Conservation (phyloP, 208 protist species). For the Trichomonas vaginalis region DNA sequence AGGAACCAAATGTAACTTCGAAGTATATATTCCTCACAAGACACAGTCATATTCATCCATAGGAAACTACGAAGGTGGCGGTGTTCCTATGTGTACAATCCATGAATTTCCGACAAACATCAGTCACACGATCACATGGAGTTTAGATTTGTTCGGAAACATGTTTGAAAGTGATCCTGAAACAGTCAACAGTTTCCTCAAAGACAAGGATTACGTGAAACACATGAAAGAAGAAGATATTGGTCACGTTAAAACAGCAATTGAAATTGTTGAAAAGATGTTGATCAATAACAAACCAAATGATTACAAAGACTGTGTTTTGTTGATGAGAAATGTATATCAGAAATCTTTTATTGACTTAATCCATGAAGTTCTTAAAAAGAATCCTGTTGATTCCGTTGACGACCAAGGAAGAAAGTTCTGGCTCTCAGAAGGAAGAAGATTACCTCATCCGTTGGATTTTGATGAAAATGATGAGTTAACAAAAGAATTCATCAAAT, state of each 20-base stretch:
- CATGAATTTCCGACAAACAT: slow-evolving; percentile 96
- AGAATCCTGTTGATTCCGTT: slow-evolving; percentile 83
- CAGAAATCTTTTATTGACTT: slow-evolving; percentile 76
- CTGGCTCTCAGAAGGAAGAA: not conserved
- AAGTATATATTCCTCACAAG: slow-evolving; percentile 75
- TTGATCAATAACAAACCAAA: slow-evolving; percentile 50
- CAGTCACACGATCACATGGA: slow-evolving; percentile 43
- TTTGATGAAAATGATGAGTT: slow-evolving; percentile 16
- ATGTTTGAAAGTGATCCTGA: slow-evolving; percentile 40
- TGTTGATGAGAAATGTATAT: slow-evolving; percentile 70
- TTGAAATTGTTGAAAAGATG: slow-evolving; percentile 54
- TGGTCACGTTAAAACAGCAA: slow-evolving; percentile 43
- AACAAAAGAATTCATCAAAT: slow-evolving; percentile 22
- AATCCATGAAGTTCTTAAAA: slow-evolving; percentile 84
- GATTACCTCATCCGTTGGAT: not conserved
- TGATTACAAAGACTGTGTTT: slow-evolving; percentile 71
- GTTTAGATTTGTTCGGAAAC: slow-evolving; percentile 51
- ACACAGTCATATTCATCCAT: slow-evolving; percentile 88
- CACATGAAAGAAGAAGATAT: slow-evolving; percentile 51
- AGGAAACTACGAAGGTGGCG: slow-evolving; percentile 86
- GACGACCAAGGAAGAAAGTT: slow-evolving; percentile 33
- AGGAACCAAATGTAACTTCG: slow-evolving; percentile 85
- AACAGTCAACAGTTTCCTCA: not conserved
- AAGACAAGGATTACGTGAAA: slow-evolving; percentile 26
- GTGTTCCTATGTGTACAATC: slow-evolving; percentile 97